Evolutionary conservation across 2,329 filamentous ascomycete species (phyloP).

Genomic region (Cylindrodendrum hubeiense): DNA sequence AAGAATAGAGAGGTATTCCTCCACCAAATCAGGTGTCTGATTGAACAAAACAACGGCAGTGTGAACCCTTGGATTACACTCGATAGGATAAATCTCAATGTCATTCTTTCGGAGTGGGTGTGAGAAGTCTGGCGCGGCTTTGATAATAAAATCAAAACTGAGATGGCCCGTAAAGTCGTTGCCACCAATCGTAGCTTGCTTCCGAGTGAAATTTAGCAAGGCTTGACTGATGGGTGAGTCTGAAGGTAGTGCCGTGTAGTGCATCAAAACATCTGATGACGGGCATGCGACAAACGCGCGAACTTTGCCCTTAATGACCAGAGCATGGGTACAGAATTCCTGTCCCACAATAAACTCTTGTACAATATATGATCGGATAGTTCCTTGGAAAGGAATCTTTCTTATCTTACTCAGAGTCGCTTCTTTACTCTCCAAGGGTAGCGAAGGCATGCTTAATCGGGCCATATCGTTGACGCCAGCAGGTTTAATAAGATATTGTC

Average conservation of each 20-base stretch:
- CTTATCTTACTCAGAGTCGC: not conserved
- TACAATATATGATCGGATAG: constrained; percentile 59
- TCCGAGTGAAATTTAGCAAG: constrained; percentile 75
- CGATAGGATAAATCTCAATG: constrained; percentile 70
- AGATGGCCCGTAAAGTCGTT: constrained; percentile 74
- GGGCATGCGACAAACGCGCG: constrained; percentile 76
- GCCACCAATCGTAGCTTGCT: constrained; percentile 65
- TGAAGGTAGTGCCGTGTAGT: constrained; percentile 71
- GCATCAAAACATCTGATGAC: constrained; percentile 72
- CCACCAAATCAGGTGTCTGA: constrained; percentile 59
- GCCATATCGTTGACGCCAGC: constrained; percentile 71
- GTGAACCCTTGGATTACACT: constrained; percentile 78
- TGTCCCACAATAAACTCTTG: constrained; percentile 73
- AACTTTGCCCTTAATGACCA: constrained; percentile 75
- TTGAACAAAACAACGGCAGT: constrained; percentile 74
- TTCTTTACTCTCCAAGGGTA: constrained; percentile 71
- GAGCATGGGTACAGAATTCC: constrained; percentile 79
- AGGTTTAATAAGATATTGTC: constrained; percentile 74
- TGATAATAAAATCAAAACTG: constrained; percentile 77
- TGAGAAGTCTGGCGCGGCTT: too few species aligned
- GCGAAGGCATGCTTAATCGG: constrained; percentile 72
- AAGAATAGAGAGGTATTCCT: constrained; percentile 66
- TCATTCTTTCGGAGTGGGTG: constrained; percentile 1
- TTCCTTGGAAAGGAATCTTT: constrained; percentile 54
- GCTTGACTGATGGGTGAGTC: constrained; percentile 66